A percentile compares a stretch with the other conserved stretches of the same genome.
Evolutionary conservation across 805 yeast genomes (phyloP).

Genomic region (Wickerhamomyces silvicola): DNA sequence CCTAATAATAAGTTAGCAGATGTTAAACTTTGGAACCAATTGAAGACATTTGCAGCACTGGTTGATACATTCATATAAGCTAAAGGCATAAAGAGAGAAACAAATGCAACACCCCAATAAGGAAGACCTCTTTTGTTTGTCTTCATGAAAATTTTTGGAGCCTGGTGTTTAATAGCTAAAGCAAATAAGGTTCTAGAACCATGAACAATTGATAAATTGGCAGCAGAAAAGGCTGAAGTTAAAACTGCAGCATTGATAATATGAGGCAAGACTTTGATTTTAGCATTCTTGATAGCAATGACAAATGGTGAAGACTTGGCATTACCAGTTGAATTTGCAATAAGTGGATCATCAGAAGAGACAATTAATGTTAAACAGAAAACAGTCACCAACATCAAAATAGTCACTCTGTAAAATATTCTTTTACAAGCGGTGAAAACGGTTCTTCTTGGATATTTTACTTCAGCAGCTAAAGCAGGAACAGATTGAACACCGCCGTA

Average conservation of each 20-base stretch:
- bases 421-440: conserved; percentile 52
- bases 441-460: conserved; percentile 47
- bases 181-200: conserved; percentile 31
- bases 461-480: conserved; percentile 48
- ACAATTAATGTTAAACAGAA: conserved; percentile 30
- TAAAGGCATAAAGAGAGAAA: conserved; percentile 30
- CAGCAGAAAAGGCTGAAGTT: conserved; percentile 35
- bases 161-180: conserved; percentile 31
- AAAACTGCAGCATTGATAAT: conserved; percentile 33
- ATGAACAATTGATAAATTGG: conserved; percentile 25
- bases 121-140: conserved; percentile 30
- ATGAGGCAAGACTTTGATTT: conserved; percentile 29
- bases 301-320: conserved; percentile 34
- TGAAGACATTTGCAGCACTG: conserved; percentile 26
- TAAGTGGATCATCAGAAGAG: conserved; percentile 24
- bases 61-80: conserved; percentile 28
- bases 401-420: conserved; percentile 26
- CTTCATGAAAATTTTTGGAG: conserved; percentile 30
- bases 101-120: conserved; percentile 22
- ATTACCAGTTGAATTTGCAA: conserved; percentile 25
- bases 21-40: conserved; percentile 29
- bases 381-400: conserved; percentile 26
- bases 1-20: conserved; percentile 26
- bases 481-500: conserved; percentile 54
- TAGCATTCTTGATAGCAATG: conserved; percentile 42